Percentiles rank a stretch among this genome's conserved stretches.
Conservation (phyloP, 176 grass and related monocot species). For the Melocanna baccifera region DNA sequence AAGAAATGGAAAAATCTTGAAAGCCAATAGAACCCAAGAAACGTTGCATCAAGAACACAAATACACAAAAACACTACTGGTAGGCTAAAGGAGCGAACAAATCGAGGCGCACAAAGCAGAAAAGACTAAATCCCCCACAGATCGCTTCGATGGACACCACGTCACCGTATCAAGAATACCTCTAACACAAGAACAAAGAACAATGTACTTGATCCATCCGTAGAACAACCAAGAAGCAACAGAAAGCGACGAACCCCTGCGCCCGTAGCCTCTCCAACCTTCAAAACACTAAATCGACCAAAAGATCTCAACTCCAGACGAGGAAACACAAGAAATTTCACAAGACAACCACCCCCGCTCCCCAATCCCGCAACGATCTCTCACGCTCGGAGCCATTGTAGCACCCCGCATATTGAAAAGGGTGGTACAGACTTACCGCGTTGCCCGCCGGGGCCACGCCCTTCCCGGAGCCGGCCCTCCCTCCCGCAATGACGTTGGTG, state of each 20-base stretch:
- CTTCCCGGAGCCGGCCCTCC: constrained; percentile 25
- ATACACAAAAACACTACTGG: background rate
- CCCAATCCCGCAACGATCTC: background rate
- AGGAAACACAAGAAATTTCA: background rate
- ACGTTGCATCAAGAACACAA: background rate
- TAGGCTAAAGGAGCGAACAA: background rate
- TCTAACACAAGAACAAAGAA: background rate
- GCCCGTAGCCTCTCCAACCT: background rate
- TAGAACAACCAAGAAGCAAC: background rate
- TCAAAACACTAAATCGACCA: no score
- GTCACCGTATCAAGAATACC: background rate
- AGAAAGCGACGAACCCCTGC: background rate
- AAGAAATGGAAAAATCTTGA: background rate
- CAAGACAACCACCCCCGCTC: background rate
- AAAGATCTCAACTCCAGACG: background rate
- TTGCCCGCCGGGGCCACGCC: constrained; percentile 6
- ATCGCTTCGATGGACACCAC: background rate
- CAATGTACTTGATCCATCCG: background rate
- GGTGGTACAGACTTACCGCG: constrained; percentile 17
- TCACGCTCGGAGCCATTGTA: background rate
- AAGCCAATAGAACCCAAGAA: background rate
- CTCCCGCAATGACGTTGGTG: constrained; percentile 42
- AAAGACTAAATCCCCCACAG: background rate
- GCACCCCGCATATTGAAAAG: no score
- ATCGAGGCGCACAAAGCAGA: background rate